Percentiles rank a stretch among this genome's conserved stretches.
Conservation (phyloP, 192 early-diverging fungal genomes). For the Coemansia sp. region DNA sequence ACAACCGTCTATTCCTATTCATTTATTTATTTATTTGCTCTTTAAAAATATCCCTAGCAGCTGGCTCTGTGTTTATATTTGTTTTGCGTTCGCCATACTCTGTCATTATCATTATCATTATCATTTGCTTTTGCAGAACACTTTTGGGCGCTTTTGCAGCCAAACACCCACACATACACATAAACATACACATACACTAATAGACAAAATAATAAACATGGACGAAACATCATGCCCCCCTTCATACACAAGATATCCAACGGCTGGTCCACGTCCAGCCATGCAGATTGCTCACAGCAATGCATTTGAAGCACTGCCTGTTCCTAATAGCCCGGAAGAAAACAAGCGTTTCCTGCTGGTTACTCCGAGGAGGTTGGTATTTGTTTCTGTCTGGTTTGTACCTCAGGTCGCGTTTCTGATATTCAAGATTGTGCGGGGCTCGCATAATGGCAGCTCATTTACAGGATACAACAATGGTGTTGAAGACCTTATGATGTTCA, state of each 20-base stretch:
- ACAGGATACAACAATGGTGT: slow-evolving; percentile 28
- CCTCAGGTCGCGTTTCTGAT: slow-evolving; percentile 58
- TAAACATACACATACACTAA: neutral
- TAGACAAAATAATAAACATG: neutral
- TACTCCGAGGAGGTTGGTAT: slow-evolving; percentile 34
- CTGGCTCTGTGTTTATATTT: no score
- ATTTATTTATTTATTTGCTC: no score
- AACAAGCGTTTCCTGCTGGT: slow-evolving; percentile 22
- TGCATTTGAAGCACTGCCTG: slow-evolving; percentile 31
- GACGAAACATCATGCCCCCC: neutral
- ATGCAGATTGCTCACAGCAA: slow-evolving; percentile 23
- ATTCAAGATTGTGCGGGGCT: slow-evolving; percentile 49
- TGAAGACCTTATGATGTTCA: slow-evolving; percentile 49
- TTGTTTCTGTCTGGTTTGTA: slow-evolving; percentile 56
- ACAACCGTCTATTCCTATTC: no score
- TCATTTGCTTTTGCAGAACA: no score
- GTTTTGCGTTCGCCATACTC: no score
- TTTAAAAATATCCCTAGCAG: no score
- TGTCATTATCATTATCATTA: no score
- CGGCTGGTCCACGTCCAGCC: slow-evolving; percentile 10
- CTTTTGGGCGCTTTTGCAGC: neutral
- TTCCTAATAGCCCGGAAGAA: neutral
- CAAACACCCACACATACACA: neutral
- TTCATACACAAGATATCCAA: neutral
- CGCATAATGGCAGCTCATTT: slow-evolving; percentile 39